Evolutionary conservation across 2,329 filamentous ascomycete genomes (phyloP).

Genomic region (Pseudopyrenochaeta lycopersici): DNA sequence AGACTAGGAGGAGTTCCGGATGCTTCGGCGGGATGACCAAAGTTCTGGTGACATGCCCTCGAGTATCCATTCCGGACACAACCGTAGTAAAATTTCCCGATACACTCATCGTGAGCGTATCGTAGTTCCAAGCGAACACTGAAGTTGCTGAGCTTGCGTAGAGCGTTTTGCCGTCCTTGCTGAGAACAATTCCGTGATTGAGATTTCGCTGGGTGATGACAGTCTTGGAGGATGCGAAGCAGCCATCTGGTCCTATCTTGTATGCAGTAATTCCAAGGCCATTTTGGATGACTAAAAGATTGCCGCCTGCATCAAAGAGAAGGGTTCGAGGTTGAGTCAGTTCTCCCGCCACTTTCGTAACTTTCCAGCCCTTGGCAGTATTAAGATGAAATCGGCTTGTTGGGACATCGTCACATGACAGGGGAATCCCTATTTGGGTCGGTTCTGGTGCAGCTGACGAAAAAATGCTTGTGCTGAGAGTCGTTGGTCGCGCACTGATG

Average conservation of each 20-base stretch:
- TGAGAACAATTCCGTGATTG: slow-evolving; percentile 41
- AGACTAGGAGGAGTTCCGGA: slow-evolving; percentile 66
- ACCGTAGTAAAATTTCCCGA: slow-evolving; percentile 39
- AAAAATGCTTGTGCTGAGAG: slow-evolving; percentile 17
- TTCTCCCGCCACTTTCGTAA: slow-evolving; percentile 50
- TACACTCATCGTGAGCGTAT: slow-evolving; percentile 29
- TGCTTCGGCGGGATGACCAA: slow-evolving; percentile 32
- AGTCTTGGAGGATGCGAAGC: slow-evolving; percentile 27
- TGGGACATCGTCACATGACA: slow-evolving; percentile 27
- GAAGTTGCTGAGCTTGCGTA: slow-evolving; percentile 40
- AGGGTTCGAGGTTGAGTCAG: slow-evolving; percentile 52
- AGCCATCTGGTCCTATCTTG: slow-evolving; percentile 48
- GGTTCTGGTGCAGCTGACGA: slow-evolving; percentile 22
- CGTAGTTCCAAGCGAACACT: slow-evolving; percentile 37
- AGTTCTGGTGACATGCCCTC: slow-evolving; percentile 39
- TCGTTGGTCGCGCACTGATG: slow-evolving; percentile 19
- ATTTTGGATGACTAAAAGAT: slow-evolving; percentile 53
- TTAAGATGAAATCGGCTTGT: slow-evolving; percentile 22
- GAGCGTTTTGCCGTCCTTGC: slow-evolving; percentile 38
- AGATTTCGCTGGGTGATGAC: slow-evolving; percentile 35
- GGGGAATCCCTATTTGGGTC: slow-evolving; percentile 26
- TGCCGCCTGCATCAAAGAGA: slow-evolving; percentile 50
- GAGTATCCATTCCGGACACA: slow-evolving; percentile 37
- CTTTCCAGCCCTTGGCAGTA: slow-evolving; percentile 38
- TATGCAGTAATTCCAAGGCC: slow-evolving; percentile 51